Evolutionary conservation across 2,329 filamentous ascomycete genomes (phyloP).

Genomic region (Diaporthe ampelina): DNA sequence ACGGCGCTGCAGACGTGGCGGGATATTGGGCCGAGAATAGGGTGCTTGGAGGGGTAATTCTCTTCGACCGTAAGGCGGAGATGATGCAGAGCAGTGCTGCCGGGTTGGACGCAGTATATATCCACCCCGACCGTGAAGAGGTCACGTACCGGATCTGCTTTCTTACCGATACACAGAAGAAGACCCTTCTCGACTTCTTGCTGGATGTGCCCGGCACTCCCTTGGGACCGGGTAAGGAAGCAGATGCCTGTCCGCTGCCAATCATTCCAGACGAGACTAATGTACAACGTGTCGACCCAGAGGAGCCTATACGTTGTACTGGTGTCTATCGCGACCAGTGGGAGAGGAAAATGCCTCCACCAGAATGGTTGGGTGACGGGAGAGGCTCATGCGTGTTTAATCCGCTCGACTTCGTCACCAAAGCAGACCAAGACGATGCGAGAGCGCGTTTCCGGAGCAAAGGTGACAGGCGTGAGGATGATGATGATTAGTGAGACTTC

Average conservation of each 20-base stretch:
- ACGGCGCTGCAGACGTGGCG: no score
- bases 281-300: background rate
- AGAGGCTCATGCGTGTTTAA: constrained; percentile 9
- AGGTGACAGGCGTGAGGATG: constrained; percentile 4
- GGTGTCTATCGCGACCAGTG: constrained; percentile 6
- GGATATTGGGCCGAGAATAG: no score
- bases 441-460: constrained; percentile 6
- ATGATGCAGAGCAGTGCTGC: background rate
- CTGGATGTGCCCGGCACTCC: background rate
- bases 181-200: constrained; percentile 13
- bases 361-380: constrained; percentile 2
- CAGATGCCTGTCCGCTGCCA: background rate
- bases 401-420: background rate
- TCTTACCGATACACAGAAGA: constrained; percentile 9
- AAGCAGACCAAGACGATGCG: background rate
- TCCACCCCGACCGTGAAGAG: constrained; percentile 11
- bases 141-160: constrained; percentile 19
- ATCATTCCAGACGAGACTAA: background rate
- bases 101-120: background rate
- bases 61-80: background rate
- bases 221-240: background rate
- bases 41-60: no score
- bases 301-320: background rate
- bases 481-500: background rate
- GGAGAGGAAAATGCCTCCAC: constrained; percentile 11